These are phyloP conservation scores for Pythium aquatile DNA, from an alignment of 352 stramenopile species.

Conservation along the genomic window DNA sequence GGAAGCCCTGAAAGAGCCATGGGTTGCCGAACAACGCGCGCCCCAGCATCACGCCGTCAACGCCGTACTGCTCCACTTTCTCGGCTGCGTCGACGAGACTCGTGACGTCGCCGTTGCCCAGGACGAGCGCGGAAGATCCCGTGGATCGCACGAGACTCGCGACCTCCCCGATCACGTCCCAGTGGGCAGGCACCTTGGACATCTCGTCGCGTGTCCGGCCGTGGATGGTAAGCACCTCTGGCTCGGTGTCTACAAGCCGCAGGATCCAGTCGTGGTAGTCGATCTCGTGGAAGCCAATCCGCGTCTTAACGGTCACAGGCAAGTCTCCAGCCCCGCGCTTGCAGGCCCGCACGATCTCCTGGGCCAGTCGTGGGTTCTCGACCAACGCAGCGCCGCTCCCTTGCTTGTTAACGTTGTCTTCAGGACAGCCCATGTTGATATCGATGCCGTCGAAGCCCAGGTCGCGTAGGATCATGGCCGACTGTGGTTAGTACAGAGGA, in stretches of 20 bases:
- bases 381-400: constrained; percentile 70
- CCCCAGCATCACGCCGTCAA: constrained; percentile 81
- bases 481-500: constrained; percentile 33
- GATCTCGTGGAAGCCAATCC: constrained; percentile 75
- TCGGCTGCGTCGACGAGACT: constrained; percentile 59
- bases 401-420: constrained; percentile 79
- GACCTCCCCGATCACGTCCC: constrained; percentile 80
- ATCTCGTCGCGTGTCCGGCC: constrained; percentile 79
- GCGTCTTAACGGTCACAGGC: constrained; percentile 78
- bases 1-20: constrained; percentile 74
- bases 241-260: constrained; percentile 59
- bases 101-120: constrained; percentile 79
- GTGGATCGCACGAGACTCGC: constrained; percentile 46
- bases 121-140: constrained; percentile 57
- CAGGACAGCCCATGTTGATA: constrained; percentile 85
- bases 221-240: constrained; percentile 76
- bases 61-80: constrained; percentile 65
- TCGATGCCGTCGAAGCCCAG: constrained; percentile 85
- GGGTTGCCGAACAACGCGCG: constrained; percentile 78
- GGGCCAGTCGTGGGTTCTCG: constrained; percentile 51
- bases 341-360: constrained; percentile 64
- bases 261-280: constrained; percentile 80
- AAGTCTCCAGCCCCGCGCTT: constrained; percentile 64
- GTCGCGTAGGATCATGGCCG: constrained; percentile 69
- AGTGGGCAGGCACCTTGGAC: constrained; percentile 79